Base-by-base conservation (phyloP, 345 rosid species). In the Raphanus sativus region DNA sequence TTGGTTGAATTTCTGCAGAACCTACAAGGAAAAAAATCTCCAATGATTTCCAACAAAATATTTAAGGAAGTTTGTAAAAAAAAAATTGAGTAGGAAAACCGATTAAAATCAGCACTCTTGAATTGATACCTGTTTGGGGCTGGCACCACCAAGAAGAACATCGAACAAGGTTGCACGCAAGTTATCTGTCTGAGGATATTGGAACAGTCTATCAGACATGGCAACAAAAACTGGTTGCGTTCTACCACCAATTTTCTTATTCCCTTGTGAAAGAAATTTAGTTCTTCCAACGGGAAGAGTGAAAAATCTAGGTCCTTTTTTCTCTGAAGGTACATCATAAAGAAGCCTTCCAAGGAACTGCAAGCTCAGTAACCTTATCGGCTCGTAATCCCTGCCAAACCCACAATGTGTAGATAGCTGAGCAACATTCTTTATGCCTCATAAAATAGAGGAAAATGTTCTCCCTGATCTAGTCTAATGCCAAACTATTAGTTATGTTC, bases 101-200 rank as follows among this genome's bases (percentile, higher is more conserved):
- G 15, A 42, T 42, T 42, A 42, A 42, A 42, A 11, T 11, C 48
- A 40, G 13, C 48, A 67, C 0, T 34, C 55, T 73, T 82, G 68
- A 73, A 55, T 69, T 40, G 67, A 36, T 74, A 93, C 98, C 98
- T 94, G 95, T 85, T 88, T 91, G 67, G 97, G 98, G 81, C 98
- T 94, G 70, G 98, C 98, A 81, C 98, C 97, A 55, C 98, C 98
- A 76, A 94, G 94, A 84, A 94, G 98, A 77, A 90, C 92, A 74
- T 94, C 98, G 62, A 91, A 94, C 87, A 94, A 87, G 82, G 94
- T 80, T 48, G 95, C 95, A 78, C 97, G 89, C 79, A 94, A 86
- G 85, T 83, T 85, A 74, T 94, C 96, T 54, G 97, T 91, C 79
- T 77, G 93, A 6, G 92, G 93, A 87, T 85, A 94, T 68, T 74